These are phyloP conservation scores for Saitozyma sp. DNA, from an alignment of 768 basidiomycete genomes.

Conservation along the genomic window DNA sequence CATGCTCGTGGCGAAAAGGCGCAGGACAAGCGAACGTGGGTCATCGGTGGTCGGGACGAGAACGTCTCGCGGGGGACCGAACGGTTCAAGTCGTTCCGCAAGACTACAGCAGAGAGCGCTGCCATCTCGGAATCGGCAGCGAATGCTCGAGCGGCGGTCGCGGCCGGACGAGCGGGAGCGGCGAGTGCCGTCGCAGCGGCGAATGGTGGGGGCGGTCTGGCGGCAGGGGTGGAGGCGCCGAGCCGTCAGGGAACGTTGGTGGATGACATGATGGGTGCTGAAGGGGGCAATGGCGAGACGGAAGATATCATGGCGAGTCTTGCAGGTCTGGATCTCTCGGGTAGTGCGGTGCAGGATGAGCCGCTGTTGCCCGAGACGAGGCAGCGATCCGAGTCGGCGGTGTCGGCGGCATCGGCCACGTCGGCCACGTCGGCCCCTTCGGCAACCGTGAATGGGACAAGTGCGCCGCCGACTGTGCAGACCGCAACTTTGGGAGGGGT, in stretches of 20 bases:
- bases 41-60: conserved; percentile 89
- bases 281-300: conserved; percentile 46
- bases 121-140: conserved; percentile 1
- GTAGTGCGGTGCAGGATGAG: conserved; percentile 43
- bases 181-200: background rate
- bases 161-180: conserved; percentile 7
- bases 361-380: conserved; percentile 24
- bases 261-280: conserved; percentile 51
- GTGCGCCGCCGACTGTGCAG: background rate
- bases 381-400: too few species aligned
- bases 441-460: background rate
- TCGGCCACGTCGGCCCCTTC: background rate
- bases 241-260: conserved; percentile 42
- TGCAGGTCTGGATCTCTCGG: conserved; percentile 69
- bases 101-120: conserved; percentile 49
- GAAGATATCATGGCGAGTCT: conserved; percentile 71
- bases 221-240: background rate
- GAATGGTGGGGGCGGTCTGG: background rate
- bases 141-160: conserved; percentile 27
- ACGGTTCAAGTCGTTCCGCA: conserved; percentile 58
- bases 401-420: background rate
- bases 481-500: conserved; percentile 40
- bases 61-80: conserved; percentile 73
- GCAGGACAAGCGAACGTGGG: conserved; percentile 94
- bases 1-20: conserved; percentile 87